Conservation (phyloP, 164 flowering plant species). For the Hamamelis virginiana region DNA sequence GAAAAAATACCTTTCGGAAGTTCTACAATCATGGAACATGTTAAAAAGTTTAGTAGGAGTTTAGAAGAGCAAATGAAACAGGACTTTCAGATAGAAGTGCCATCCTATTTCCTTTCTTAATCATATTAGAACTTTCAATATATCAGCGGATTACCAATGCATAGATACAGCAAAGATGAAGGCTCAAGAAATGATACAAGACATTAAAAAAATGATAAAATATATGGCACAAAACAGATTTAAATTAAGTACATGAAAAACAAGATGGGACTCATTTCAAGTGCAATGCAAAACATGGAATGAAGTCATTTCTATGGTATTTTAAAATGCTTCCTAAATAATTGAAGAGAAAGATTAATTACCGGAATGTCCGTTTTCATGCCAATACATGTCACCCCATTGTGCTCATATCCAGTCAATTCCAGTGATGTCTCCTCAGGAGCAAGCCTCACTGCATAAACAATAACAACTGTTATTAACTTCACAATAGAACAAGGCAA, state of each 20-base stretch:
- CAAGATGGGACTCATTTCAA: no score
- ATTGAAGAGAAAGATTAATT: slow-evolving; percentile 15
- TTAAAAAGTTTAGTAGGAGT: no score
- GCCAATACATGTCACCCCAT: slow-evolving; percentile 93
- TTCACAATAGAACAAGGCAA: not conserved
- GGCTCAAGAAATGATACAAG: not conserved
- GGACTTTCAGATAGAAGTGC: not conserved
- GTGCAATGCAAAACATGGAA: not conserved
- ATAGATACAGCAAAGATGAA: not conserved
- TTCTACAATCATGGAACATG: no score
- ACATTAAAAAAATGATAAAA: no score
- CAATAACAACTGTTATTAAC: not conserved
- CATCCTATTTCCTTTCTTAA: slow-evolving; percentile 1
- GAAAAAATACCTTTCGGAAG: not conserved
- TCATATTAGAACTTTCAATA: not conserved
- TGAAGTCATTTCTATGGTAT: not conserved
- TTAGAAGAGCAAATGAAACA: no score
- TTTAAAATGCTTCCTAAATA: not conserved
- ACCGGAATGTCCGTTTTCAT: slow-evolving; percentile 97
- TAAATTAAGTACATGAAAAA: no score
- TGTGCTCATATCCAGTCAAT: slow-evolving; percentile 91
- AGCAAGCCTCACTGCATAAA: slow-evolving; percentile 88
- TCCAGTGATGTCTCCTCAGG: slow-evolving; percentile 80
- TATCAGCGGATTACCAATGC: not conserved
- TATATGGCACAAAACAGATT: no score